Evolutionary conservation across 257 asterid species (phyloP).

Genomic region (Nicotiana attenuata): DNA sequence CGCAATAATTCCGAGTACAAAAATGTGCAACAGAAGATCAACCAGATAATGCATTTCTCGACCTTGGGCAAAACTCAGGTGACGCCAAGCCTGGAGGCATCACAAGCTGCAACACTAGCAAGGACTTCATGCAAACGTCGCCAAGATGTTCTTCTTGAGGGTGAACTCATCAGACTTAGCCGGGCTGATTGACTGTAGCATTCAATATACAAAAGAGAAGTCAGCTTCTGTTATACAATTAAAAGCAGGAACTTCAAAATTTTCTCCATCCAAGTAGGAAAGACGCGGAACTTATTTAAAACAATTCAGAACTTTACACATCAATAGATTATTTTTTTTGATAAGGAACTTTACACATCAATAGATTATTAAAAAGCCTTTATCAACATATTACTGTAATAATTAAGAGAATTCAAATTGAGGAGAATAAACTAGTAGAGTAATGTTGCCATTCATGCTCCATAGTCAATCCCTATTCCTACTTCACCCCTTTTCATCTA

Average conservation of each 20-base stretch:
- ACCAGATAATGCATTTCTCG: conserved; percentile 18
- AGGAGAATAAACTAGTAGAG: background rate
- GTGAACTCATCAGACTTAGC: conserved; percentile 80
- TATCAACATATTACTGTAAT: background rate
- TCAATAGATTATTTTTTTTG: background rate
- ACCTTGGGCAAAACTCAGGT: conserved; percentile 5
- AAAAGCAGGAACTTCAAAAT: background rate
- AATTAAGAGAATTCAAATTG: background rate
- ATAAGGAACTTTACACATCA: background rate
- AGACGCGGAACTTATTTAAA: background rate
- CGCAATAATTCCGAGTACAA: background rate
- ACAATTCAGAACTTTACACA: background rate
- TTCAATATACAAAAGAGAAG: conserved; percentile 4
- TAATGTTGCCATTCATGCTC: background rate
- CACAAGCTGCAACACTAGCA: conserved; percentile 14
- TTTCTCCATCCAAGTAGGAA: background rate
- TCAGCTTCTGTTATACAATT: conserved; percentile 4
- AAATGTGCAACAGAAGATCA: conserved; percentile 13
- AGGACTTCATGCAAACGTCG: conserved; percentile 41
- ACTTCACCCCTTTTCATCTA: background rate
- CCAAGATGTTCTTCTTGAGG: conserved; percentile 80
- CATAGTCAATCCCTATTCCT: background rate
- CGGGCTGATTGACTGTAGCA: conserved; percentile 62
- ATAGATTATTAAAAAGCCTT: background rate
- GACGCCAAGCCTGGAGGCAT: conserved; percentile 5